Base-by-base conservation (phyloP, 257 asterid species). In the Rehmannia glutinosa region DNA sequence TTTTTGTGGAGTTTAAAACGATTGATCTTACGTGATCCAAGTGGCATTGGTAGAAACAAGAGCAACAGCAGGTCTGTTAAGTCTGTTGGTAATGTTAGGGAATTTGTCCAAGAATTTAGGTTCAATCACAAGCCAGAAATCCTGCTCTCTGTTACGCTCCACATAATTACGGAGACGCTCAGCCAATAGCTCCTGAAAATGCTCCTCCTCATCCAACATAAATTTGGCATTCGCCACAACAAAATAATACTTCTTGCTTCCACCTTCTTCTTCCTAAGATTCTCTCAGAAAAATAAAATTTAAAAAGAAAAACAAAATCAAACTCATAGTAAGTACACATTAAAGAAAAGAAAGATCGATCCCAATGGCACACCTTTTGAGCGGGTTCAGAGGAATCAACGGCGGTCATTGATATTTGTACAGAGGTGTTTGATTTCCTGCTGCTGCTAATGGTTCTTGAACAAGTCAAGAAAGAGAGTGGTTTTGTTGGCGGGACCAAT, bases 161-260 rank as follows among this genome's bases (percentile, higher is more conserved):
- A 38, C 87, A 28, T 30, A 93, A 25, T 72, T 64, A 4, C 96
- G 79, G 15, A 82, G 92, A 42, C 99, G 84, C 78, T 93, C 99
- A 12, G 24, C 54, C 84, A 93, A 62, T 28, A 71, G 89, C 79
- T 93, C 99, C 78, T 90, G 68, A 84, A 93, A 93, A 74, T 93
- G 99, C 89, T 93, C 99, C 82, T 93, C 99, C 63, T 93, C 99
- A 33, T 93, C 99, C 88, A 93, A 64, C 99, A 93, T 93, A 76
- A 93, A 93, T 71, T 90, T 90, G 3, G 97, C 97, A 81, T 90
- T 90, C 23, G 97, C 99, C 72, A 93, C 96, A 19, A 93, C 71
- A 66, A 90, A 93, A 73, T 90, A 88, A 59, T 86, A 93, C 62
- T 38, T 83, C 73, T 81, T 87, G 35, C 73, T 84, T 68, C 74